Evolutionary conservation across 768 basidiomycete species (phyloP).

Genomic region (Lactarius tabidus): DNA sequence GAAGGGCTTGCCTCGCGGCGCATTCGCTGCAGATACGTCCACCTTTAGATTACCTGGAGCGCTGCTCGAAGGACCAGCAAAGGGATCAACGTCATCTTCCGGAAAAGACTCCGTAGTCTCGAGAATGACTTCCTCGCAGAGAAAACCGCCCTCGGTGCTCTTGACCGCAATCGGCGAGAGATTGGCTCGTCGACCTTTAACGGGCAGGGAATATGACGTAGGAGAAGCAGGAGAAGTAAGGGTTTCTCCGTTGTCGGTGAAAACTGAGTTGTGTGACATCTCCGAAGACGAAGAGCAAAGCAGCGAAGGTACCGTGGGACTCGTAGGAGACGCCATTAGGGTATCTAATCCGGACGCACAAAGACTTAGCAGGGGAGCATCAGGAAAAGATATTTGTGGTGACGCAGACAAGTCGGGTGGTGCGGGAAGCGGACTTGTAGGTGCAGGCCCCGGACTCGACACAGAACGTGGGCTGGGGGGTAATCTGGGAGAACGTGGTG

Average conservation of each 20-base stretch:
- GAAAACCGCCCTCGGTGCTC: constrained; percentile 8
- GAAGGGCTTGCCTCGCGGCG: constrained; percentile 1
- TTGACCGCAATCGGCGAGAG: constrained; percentile 10
- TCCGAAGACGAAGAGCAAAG: constrained; percentile 18
- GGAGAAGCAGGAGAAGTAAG: neutral
- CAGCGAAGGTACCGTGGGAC: constrained; percentile 17
- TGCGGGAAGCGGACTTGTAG: neutral
- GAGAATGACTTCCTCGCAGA: constrained; percentile 15
- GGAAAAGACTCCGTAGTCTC: constrained; percentile 11
- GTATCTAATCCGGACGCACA: neutral
- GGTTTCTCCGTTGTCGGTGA: constrained; percentile 4
- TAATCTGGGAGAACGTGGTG: neutral
- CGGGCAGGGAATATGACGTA: neutral
- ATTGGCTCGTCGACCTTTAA: constrained; percentile 2
- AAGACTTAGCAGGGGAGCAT: neutral
- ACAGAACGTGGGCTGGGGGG: neutral
- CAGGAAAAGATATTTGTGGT: neutral
- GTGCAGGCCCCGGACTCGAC: neutral
- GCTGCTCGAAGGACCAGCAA: neutral
- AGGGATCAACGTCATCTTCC: constrained; percentile 12
- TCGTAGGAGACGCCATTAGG: constrained; percentile 5
- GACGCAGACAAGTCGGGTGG: neutral
- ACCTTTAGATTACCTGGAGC: neutral
- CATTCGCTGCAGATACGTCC: neutral
- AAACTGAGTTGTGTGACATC: constrained; percentile 1